Conservation (phyloP, 768 basidiomycete species). For the Xanthoconium purpureum region DNA sequence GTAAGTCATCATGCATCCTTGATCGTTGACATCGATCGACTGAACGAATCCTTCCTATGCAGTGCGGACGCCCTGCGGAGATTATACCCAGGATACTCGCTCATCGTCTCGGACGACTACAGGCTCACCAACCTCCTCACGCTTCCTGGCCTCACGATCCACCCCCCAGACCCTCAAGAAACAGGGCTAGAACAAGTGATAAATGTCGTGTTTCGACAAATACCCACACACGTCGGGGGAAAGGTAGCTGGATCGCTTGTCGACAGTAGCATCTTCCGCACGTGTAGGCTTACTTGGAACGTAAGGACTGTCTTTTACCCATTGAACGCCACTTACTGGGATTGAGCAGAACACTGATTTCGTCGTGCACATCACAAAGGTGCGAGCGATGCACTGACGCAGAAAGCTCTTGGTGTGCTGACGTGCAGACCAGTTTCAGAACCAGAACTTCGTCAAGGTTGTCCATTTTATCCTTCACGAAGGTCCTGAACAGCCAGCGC, state of each 20-base stretch:
- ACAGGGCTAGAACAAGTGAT: constrained; percentile 48
- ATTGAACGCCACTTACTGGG: neutral
- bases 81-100: constrained; percentile 59
- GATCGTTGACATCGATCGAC: constrained; percentile 4
- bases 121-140: constrained; percentile 45
- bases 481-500: constrained; percentile 50
- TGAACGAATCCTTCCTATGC: neutral
- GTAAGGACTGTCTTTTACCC: constrained; percentile 34
- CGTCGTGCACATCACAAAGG: constrained; percentile 49
- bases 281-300: constrained; percentile 57
- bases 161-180: constrained; percentile 47
- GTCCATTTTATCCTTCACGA: constrained; percentile 59
- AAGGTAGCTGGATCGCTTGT: constrained; percentile 50
- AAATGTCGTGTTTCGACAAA: constrained; percentile 46
- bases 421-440: constrained; percentile 29
- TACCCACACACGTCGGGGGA: constrained; percentile 39
- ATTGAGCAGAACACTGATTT: constrained; percentile 50
- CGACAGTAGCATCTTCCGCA: constrained; percentile 51
- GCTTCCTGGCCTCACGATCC: constrained; percentile 47
- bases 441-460: constrained; percentile 19
- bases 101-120: constrained; percentile 51
- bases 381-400: constrained; percentile 26
- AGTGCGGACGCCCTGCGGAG: constrained; percentile 49
- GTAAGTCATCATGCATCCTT: constrained; percentile 31
- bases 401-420: neutral